Evolutionary conservation across 345 rosid species (phyloP), one percentile per base, ranked within the genome.

Genomic region (Passiflora organensis): DNA sequence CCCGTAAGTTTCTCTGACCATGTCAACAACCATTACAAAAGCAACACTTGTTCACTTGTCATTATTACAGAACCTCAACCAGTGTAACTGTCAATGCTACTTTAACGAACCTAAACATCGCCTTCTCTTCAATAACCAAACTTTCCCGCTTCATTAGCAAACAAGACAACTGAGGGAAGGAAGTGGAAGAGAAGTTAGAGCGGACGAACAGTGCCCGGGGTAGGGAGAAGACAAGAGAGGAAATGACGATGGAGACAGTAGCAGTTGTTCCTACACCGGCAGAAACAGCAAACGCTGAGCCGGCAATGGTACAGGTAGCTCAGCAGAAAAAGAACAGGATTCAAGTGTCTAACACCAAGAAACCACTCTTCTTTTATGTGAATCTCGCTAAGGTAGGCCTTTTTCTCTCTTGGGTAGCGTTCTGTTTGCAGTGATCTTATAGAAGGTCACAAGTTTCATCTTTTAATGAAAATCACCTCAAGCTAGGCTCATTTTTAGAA

Each of bases 311-410:
- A 2, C 28, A 16, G 18, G 64, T 51, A 6, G 28, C 59, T 8
- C 58, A 45, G 32, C 73, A 62, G 17, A 69, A 69, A 64, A 69
- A 69, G 60, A 69, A 63, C 51, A 45, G 64, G 51, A 69, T 69
- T 52, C 73, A 69, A 63, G 73, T 63, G 1, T 69, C 73, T 6
- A 69, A 69, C 53, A 69, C 73, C 23, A 69, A 69, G 60, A 69
- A 69, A 32, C 73, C 73, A 0, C 73, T 69, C 47, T 69, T 63
- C 64, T 69, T 69, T 43, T 63, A 69, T 57, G 73, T 69, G 25
- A 63, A 69, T 63, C 73, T 69, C 11, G 73, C 73, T 16, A 69
- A 69, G 73, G 73, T 63, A n/a, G 16, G 10, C 9, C 13, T 36
- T 11, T 17, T 34, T 48, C 23, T 45, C 21, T n/a, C n/a, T n/a